Conservation (phyloP, 2,329 filamentous ascomycete species). For the Tothia fuscella region DNA sequence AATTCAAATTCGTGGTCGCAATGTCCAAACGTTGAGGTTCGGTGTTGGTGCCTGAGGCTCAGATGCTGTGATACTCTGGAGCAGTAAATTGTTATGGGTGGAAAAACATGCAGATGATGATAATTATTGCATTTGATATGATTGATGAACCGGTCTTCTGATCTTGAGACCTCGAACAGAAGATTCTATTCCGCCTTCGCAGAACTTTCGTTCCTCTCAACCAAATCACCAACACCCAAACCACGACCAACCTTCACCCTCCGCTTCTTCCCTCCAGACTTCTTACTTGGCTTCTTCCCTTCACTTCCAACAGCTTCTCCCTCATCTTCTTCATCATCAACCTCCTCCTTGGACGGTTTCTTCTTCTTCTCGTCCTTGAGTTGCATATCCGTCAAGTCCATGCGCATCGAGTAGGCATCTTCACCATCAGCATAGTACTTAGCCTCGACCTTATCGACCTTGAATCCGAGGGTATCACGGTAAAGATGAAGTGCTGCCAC, state of each 20-base stretch:
- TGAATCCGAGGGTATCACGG: constrained; percentile 81
- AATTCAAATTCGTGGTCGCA: too few relatives aligned
- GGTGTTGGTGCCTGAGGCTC: too few relatives aligned
- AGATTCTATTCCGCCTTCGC: constrained; percentile 15
- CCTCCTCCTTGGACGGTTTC: too few relatives aligned
- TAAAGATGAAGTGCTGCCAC: constrained; percentile 83
- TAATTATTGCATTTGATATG: too few relatives aligned
- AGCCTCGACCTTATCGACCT: constrained; percentile 70
- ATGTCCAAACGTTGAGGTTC: too few relatives aligned
- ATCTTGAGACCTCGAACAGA: too few relatives aligned
- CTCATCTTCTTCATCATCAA: constrained; percentile 30
- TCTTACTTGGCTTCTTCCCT: constrained; percentile 24
- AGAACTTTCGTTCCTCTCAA: constrained; percentile 57
- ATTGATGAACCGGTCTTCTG: too few relatives aligned
- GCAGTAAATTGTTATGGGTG: too few relatives aligned
- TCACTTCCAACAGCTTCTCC: constrained; percentile 24
- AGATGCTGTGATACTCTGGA: too few relatives aligned
- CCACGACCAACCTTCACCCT: constrained; percentile 76
- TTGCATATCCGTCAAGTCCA: constrained; percentile 55
- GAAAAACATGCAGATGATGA: too few relatives aligned
- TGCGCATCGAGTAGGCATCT: constrained; percentile 88
- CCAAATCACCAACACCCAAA: constrained; percentile 63
- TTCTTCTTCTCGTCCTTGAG: constrained; percentile 38
- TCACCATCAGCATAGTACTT: constrained; percentile 98
- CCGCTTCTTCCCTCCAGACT: constrained; percentile 49